Percentiles rank a stretch among this genome's conserved stretches.
Evolutionary conservation across 768 basidiomycete genomes (phyloP).

Genomic region (Glaciozyma antarctica): DNA sequence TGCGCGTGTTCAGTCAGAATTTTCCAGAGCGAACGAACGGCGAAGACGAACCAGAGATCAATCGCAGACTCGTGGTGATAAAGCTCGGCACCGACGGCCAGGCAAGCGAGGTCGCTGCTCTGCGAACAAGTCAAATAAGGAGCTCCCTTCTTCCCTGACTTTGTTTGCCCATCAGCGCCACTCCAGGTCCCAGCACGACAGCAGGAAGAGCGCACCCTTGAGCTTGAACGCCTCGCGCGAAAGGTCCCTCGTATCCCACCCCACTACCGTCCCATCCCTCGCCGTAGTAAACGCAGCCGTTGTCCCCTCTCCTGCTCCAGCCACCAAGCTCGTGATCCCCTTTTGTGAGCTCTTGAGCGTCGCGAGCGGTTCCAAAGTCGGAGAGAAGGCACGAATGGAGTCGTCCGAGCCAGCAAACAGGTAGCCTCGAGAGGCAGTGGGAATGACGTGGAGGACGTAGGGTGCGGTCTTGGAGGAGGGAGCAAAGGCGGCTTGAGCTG

Average conservation of each 20-base stretch:
- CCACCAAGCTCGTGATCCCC: conserved; percentile 22
- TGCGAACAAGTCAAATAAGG: conserved; percentile 28
- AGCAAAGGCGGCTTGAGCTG: conserved; percentile 17
- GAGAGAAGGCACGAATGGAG: conserved; percentile 24
- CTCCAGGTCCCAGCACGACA: background rate
- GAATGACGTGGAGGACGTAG: conserved; percentile 32
- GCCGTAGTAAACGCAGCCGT: conserved; percentile 28
- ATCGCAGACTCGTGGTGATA: conserved; percentile 32
- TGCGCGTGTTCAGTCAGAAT: background rate
- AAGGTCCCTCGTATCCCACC: conserved; percentile 27
- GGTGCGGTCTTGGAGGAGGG: conserved; percentile 24
- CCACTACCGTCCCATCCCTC: conserved; percentile 20
- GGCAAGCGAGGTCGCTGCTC: conserved; percentile 26
- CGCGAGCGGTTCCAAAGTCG: conserved; percentile 16
- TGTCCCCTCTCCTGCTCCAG: conserved; percentile 10
- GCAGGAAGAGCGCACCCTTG: conserved; percentile 17
- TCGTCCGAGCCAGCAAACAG: conserved; percentile 31
- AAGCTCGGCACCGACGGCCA: conserved; percentile 32
- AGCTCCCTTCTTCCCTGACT: conserved; percentile 24
- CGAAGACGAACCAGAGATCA: conserved; percentile 28
- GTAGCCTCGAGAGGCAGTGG: conserved; percentile 18
- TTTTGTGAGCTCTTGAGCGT: conserved; percentile 20
- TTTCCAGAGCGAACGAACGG: no score
- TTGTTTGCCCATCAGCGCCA: background rate
- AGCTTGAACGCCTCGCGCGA: conserved; percentile 30